Base-by-base conservation (phyloP, 768 basidiomycete genomes). In the Leccinum broughii region DNA sequence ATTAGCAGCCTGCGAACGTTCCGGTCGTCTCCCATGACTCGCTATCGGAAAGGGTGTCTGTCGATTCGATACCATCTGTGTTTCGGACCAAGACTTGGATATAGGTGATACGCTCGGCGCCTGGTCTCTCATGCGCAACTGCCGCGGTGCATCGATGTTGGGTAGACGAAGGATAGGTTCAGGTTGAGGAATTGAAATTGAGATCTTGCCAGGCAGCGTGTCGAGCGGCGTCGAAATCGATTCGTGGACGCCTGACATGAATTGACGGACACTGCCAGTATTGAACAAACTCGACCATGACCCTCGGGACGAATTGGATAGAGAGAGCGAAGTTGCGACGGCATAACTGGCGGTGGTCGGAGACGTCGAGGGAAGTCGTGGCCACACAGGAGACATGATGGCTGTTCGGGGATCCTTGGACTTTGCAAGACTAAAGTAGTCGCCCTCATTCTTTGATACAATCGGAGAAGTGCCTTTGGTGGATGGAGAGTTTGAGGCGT, bases 231-330 rank as follows among this genome's bases (percentile, higher is more conserved):
- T 79, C 44, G 72, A 73, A 17, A 80, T 74, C 1, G 80, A 77
- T 63, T 84, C 86, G 35, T 84, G 82, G 30, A 85, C 77, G 34
- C 86, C 84, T 11, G 79, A 78, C 64, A 92, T 85, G 59, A 92
- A 83, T 58, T 90, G 87, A 28, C 87, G 80, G 74, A 92, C 77
- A 48, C 78, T 82, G 17, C 83, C 83, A 1, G 88, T 76, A 60
- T 85, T 87, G 70, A 91, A 89, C 11, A 93, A 68, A 66, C 85
- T 92, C 0, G 90, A 88, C 92, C 92, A 93, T 0, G 92, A 91
- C 9, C 85, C 89, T 49, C 85, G 80, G 3, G 91, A 91, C 3
- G 89, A 85, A 51, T 75, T 81, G 0, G 87, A 86, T 0, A 84
- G 77, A 50, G 80, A 75, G 44, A 83, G 66, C 0, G 81, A 78